Evolutionary conservation across 1,284 basidiomycete species (phyloP).

Genomic region (Ganoderma multipileum): DNA sequence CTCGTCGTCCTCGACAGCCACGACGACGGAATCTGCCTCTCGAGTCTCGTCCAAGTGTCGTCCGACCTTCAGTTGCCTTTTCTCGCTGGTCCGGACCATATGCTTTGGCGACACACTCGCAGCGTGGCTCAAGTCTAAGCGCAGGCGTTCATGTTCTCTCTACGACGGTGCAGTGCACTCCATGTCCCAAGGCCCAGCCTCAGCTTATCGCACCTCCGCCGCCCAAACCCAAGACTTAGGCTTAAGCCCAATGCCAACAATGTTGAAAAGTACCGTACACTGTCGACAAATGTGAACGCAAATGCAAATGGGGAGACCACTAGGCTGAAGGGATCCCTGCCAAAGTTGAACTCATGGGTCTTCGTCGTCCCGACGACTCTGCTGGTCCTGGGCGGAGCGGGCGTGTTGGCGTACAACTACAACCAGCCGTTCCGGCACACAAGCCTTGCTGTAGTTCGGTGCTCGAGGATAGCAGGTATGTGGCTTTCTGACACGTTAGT

Average conservation of each 20-base stretch:
- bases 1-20: not conserved
- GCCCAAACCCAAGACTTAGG: not conserved
- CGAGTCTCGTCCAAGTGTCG: too few relatives aligned
- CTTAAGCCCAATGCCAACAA: conserved; percentile 1
- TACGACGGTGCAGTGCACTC: conserved; percentile 22
- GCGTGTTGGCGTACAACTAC: conserved; percentile 61
- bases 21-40: not conserved
- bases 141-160: conserved; percentile 18
- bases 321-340: conserved; percentile 3
- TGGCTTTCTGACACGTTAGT: conserved; percentile 15
- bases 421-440: conserved; percentile 71
- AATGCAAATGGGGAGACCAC: not conserved
- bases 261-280: not conserved
- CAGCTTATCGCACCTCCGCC: not conserved
- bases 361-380: conserved; percentile 33
- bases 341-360: conserved; percentile 30
- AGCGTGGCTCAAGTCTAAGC: not conserved
- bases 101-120: conserved; percentile 2
- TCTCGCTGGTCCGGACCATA: not conserved
- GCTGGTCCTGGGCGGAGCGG: conserved; percentile 42
- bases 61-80: not conserved
- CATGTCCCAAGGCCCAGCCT: not conserved
- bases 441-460: conserved; percentile 71
- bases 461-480: conserved; percentile 73
- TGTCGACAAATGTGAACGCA: not conserved